phyloP scores from a whole-genome alignment of 345 rosid species.

The Brassica nigra region DNA sequence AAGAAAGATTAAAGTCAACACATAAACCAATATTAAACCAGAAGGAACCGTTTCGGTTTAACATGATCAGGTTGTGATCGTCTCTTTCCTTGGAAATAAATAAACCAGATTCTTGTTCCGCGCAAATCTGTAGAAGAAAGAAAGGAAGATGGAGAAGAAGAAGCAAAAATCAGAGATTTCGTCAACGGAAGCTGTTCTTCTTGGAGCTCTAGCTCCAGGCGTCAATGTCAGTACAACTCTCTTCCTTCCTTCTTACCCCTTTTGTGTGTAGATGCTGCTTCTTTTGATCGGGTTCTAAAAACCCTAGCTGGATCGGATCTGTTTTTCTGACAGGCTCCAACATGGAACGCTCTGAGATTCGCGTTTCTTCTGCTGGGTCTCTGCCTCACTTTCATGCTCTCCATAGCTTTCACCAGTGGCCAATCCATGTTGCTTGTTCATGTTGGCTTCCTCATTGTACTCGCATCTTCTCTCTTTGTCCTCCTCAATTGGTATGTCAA shows the following conservation, averaged over 20 bases:
- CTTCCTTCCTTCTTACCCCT: background rate
- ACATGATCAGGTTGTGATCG: background rate
- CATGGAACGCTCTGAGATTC: slow-evolving; percentile 78
- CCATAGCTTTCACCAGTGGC: slow-evolving; percentile 76
- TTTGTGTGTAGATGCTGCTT: background rate
- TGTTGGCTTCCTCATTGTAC: slow-evolving; percentile 68
- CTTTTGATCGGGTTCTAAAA: background rate
- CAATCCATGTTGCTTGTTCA: slow-evolving; percentile 72
- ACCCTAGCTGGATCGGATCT: slow-evolving; percentile 17
- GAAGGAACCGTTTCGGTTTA: slow-evolving; percentile 9
- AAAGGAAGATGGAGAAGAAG: slow-evolving; percentile 40
- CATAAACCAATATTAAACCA: no score
- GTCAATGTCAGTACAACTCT: slow-evolving; percentile 59
- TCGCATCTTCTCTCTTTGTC: slow-evolving; percentile 69
- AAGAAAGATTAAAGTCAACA: no score
- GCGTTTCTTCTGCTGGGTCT: slow-evolving; percentile 73
- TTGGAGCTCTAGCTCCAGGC: slow-evolving; percentile 87
- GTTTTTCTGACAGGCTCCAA: slow-evolving; percentile 58
- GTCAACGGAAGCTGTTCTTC: slow-evolving; percentile 71
- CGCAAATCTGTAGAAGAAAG: background rate
- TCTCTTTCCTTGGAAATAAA: background rate
- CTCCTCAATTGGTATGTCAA: slow-evolving; percentile 75
- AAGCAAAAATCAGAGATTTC: slow-evolving; percentile 42
- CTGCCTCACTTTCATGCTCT: slow-evolving; percentile 72
- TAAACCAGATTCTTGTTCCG: background rate